phyloP scores from a whole-genome alignment of 2,329 filamentous ascomycete genomes.

The Elsinoe fawcettii region DNA sequence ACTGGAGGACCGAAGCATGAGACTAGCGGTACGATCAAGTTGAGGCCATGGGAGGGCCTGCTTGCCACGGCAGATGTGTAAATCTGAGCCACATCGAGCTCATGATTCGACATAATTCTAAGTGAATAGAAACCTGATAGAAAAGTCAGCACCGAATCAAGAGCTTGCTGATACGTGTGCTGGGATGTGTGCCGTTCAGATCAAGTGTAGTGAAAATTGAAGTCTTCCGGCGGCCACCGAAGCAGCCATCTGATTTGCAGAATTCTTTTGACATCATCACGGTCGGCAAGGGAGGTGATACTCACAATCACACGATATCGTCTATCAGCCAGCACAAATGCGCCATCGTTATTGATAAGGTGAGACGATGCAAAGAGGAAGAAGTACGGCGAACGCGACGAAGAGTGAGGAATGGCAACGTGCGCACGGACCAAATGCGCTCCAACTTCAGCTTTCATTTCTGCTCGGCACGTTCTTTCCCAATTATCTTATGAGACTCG shows the following conservation, averaged over 20 bases:
- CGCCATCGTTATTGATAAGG: too few relatives aligned
- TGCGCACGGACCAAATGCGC: slow-evolving; percentile 4
- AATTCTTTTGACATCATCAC: slow-evolving; percentile 16
- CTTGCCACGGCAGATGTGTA: slow-evolving; percentile 21
- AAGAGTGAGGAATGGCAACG: background rate
- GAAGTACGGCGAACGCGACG: too few relatives aligned
- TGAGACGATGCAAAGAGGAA: too few relatives aligned
- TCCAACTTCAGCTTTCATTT: too few relatives aligned
- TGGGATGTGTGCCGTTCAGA: slow-evolving; percentile 9
- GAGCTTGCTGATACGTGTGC: background rate
- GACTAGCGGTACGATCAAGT: slow-evolving; percentile 23
- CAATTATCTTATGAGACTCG: too few relatives aligned
- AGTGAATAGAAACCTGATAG: background rate
- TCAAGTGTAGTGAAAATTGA: slow-evolving; percentile 16
- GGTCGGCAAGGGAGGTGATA: background rate
- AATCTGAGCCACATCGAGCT: background rate
- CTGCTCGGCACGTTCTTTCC: too few relatives aligned
- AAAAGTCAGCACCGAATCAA: background rate
- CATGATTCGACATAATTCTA: background rate
- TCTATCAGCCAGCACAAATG: too few relatives aligned
- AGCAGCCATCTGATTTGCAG: slow-evolving; percentile 16
- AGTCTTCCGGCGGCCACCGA: slow-evolving; percentile 16
- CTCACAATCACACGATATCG: background rate
- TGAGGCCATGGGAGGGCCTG: slow-evolving; percentile 30
- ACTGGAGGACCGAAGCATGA: slow-evolving; percentile 23